phyloP scores from a whole-genome alignment of 345 rosid genomes.

The Eucalyptus virginea region DNA sequence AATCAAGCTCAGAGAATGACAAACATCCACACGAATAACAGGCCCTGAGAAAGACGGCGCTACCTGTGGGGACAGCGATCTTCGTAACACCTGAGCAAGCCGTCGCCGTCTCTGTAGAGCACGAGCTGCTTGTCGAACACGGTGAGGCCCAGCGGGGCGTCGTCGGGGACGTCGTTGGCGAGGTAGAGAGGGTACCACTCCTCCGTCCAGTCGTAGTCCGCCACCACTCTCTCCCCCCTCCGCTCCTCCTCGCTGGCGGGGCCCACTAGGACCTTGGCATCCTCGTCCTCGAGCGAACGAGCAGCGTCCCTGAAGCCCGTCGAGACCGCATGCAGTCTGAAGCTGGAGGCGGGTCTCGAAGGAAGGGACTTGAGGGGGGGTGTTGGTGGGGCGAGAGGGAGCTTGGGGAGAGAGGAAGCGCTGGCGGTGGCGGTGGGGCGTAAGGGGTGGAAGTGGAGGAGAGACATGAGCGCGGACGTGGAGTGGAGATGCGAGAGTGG shows the following conservation, averaged over 20 bases:
- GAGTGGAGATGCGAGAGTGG: neutral
- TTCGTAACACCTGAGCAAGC: conserved; percentile 51
- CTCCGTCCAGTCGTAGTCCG: conserved; percentile 71
- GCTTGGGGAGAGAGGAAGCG: neutral
- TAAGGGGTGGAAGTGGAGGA: neutral
- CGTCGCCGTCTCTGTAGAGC: conserved; percentile 66
- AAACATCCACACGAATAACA: neutral
- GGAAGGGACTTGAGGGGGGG: neutral
- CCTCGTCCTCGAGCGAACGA: neutral
- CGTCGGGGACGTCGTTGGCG: conserved; percentile 65
- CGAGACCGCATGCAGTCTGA: neutral
- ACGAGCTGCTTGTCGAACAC: conserved; percentile 78
- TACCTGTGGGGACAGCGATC: conserved; percentile 98
- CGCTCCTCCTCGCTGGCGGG: conserved; percentile 19
- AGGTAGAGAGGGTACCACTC: conserved; percentile 96
- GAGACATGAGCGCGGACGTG: conserved; percentile 4
- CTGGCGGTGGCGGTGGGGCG: neutral
- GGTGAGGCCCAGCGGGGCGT: conserved; percentile 86
- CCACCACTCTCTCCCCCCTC: conserved; percentile 32
- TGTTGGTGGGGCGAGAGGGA: neutral
- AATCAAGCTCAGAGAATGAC: neutral
- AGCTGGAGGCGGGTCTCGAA: neutral
- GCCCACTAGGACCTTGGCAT: conserved; percentile 4
- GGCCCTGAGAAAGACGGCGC: neutral
- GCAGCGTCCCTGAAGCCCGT: neutral